phyloP scores from a whole-genome alignment of 169 alveolate genomes.

The Sarcocystis neurona region DNA sequence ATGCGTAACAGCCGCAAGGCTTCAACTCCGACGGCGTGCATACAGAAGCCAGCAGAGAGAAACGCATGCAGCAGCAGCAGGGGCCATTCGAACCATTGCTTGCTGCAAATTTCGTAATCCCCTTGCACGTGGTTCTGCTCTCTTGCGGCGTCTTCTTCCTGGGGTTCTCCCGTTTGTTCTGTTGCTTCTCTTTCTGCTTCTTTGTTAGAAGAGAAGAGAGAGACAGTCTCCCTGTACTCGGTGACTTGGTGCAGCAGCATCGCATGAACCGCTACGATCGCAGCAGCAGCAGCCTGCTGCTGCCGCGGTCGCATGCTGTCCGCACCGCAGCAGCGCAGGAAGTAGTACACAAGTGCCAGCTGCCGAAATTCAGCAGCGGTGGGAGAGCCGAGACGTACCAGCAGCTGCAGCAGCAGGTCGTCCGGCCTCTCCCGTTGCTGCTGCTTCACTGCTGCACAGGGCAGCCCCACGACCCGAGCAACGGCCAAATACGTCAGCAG shows the following conservation, averaged over 20 bases:
- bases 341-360: conserved; percentile 43
- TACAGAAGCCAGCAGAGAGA: conserved; percentile 1
- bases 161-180: no score
- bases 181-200: no score
- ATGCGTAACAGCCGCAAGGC: conserved; percentile 22
- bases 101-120: not conserved
- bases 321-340: conserved; percentile 9
- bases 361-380: conserved; percentile 31
- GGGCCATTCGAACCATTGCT: conserved; percentile 61
- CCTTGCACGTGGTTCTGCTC: not conserved
- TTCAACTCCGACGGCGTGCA: conserved; percentile 43
- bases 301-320: conserved; percentile 31
- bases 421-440: conserved; percentile 47
- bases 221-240: not conserved
- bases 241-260: not conserved
- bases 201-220: conserved; percentile 36
- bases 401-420: conserved; percentile 53
- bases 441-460: conserved; percentile 45
- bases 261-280: not conserved
- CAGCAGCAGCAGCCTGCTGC: conserved; percentile 50
- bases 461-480: conserved; percentile 4
- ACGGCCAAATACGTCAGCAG: conserved; percentile 47
- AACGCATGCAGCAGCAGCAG: conserved; percentile 49
- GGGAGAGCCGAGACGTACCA: conserved; percentile 52
- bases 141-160: not conserved